Evolutionary conservation across 2,329 filamentous ascomycete genomes (phyloP), one percentile per base, ranked within the genome.

Genomic region (Blumeria graminis): DNA sequence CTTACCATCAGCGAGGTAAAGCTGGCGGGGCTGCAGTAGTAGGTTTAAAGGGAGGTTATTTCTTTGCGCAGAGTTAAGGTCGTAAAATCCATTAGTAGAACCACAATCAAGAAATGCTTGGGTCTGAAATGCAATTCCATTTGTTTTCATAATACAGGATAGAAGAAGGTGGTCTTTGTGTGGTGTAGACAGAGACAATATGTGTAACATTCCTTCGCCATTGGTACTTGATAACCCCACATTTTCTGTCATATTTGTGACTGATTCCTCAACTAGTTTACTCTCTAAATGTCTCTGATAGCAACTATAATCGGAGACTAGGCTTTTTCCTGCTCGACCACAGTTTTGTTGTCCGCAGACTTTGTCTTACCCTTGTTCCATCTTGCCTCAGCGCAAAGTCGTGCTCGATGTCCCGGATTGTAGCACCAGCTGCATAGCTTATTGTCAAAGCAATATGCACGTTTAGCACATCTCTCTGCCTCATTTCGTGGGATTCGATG

Each of bases 31-130:
- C 51, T 54, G 35, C 18, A n/a, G n/a, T 11, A 54, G 51, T 39
- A 22, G 14, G 16, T 54, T 54, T 18, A 54, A 22, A 41, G 51
- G 51, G 6, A 54, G 51, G 13, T 28, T 36, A 38, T 54, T 54
- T 22, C 35, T 18, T 54, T 54, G 51, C 34, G 51, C 51, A 54
- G 51, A 54, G 18, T 54, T 32, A 54, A 54, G 35, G 34, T 54
- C 34, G 18, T 54, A 54, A 41, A 54, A 54, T 39, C 13, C 34
- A 41, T 54, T 34, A 54, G 51, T 39, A 39, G 51, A 34, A 28
- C 51, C n/a, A 28, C 51, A 54, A 54, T 39, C 50, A 39, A 39
- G 35, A 54, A 54, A 54, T 41, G 51, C 35, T 54, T 39, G 51
- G 6, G 10, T 39, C 18, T 54, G 51, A 28, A 39, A 22, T 36